Evolutionary conservation across 1,284 basidiomycete genomes (phyloP).

Genomic region (Cutaneotrichosporon arboriforme): DNA sequence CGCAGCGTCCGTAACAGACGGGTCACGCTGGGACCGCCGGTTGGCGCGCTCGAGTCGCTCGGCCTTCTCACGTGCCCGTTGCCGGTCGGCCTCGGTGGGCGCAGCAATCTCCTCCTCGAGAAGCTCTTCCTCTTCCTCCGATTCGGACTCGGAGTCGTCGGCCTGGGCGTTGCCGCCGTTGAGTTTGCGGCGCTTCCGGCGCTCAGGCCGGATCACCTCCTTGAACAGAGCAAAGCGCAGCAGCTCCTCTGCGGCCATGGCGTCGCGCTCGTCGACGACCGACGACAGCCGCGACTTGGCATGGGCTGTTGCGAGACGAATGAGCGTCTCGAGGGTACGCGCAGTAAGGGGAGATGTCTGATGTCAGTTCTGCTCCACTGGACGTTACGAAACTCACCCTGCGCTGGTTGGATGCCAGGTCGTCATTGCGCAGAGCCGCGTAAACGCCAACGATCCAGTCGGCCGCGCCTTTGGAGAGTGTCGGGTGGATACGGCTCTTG

Average conservation of each 20-base stretch:
- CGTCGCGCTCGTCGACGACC: constrained; percentile 81
- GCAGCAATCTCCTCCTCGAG: constrained; percentile 20
- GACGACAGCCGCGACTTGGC: constrained; percentile 88
- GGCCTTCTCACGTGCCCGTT: constrained; percentile 48
- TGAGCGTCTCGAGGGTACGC: constrained; percentile 96
- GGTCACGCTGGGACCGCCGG: not conserved
- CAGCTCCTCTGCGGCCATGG: constrained; percentile 86
- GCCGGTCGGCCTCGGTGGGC: constrained; percentile 29
- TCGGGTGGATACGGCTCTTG: constrained; percentile 78
- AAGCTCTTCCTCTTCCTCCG: constrained; percentile 51
- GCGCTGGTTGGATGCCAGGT: constrained; percentile 83
- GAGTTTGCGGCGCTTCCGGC: constrained; percentile 70
- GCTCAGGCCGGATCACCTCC: constrained; percentile 77
- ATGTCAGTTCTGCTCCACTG: constrained; percentile 7
- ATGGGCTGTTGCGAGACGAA: constrained; percentile 95
- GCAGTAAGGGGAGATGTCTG: constrained; percentile 96
- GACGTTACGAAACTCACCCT: constrained; percentile 56
- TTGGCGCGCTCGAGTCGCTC: constrained; percentile 50
- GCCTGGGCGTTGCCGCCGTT: constrained; percentile 57
- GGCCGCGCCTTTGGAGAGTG: constrained; percentile 84
- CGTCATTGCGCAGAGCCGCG: constrained; percentile 85
- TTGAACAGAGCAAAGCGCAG: constrained; percentile 97
- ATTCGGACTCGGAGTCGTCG: constrained; percentile 55
- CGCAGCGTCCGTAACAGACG: constrained; percentile 15
- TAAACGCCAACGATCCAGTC: constrained; percentile 94